Evolutionary conservation across 768 basidiomycete genomes (phyloP).

Genomic region (Pholiota microspora): DNA sequence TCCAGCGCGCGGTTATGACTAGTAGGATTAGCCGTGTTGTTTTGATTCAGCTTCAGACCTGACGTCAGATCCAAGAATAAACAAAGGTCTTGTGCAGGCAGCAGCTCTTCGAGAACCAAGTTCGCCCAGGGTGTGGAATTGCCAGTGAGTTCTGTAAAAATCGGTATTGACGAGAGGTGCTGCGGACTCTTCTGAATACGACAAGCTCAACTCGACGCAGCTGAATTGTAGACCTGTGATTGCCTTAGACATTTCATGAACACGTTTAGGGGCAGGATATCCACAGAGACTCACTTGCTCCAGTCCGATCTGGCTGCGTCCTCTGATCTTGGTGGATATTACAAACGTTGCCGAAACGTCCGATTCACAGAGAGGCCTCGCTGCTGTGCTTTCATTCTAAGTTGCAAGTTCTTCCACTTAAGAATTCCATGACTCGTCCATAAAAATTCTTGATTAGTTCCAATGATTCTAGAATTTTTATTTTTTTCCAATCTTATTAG

Average conservation of each 20-base stretch:
- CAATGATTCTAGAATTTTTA: too few relatives aligned
- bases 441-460: too few relatives aligned
- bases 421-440: too few relatives aligned
- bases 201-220: neutral
- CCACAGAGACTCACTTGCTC: neutral
- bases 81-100: neutral
- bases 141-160: neutral
- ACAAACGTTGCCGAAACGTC: neutral
- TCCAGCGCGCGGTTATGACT: too few relatives aligned
- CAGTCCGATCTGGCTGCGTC: neutral
- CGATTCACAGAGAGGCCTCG: too few relatives aligned
- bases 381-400: too few relatives aligned
- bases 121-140: too few relatives aligned
- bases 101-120: too few relatives aligned
- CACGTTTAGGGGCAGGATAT: neutral
- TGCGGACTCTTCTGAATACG: neutral
- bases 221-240: neutral
- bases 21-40: neutral
- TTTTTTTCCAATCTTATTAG: too few relatives aligned
- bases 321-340: neutral
- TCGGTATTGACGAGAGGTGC: neutral
- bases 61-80: neutral
- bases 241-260: neutral
- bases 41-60: neutral
- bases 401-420: too few relatives aligned